Base-by-base conservation (phyloP, 1,139 yeast species). In the Scheffersomyces quercinus region DNA sequence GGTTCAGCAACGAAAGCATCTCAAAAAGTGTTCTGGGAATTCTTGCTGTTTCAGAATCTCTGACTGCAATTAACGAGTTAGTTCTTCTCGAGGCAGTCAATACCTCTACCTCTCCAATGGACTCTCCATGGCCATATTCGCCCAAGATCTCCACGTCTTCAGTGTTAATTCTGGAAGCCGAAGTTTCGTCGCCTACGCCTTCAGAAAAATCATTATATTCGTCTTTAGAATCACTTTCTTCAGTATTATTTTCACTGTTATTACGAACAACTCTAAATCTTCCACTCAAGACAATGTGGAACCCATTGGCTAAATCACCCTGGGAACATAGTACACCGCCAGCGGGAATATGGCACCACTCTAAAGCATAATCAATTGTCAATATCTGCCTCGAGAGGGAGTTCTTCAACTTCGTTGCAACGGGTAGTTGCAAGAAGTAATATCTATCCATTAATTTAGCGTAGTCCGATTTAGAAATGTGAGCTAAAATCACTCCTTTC, bases 21-120 rank as follows among this genome's bases (percentile, higher is more conserved):
- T 91, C 97, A 64, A 93, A 90, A 40, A 93, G 71, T 0, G 91
- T 79, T 67, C 97, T 79, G 11, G 99, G 98, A 40, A 93, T 87
- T 59, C 97, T 77, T 0, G 97, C 97, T 11, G 95, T 75, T 62
- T 93, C 99, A 0, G 97, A 86, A 54, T 91, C 98, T 58, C 99
- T 76, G 1, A 93, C 87, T 0, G 98, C 97, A 34, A 90, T 83
- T 38, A 90, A 75, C 0, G 96, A 82, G 30, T 80, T 75, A 1
- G 84, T 74, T 58, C 97, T 79, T 50, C 82, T 74, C 3, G 87
- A 81, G 8, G 95, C 93, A 0, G 98, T 90, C 49, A 93, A 72
- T 2, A 93, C 97, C 60, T 93, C 99, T 11, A 93, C 85, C 64
- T 93, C 99, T 3, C 99, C 99, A 48, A 93, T 80, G 41, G 96